Percentiles rank a stretch among this genome's conserved stretches.
These are phyloP conservation scores for Fomitopsis palustris DNA, from an alignment of 1,284 basidiomycete species.

Conservation along the genomic window DNA sequence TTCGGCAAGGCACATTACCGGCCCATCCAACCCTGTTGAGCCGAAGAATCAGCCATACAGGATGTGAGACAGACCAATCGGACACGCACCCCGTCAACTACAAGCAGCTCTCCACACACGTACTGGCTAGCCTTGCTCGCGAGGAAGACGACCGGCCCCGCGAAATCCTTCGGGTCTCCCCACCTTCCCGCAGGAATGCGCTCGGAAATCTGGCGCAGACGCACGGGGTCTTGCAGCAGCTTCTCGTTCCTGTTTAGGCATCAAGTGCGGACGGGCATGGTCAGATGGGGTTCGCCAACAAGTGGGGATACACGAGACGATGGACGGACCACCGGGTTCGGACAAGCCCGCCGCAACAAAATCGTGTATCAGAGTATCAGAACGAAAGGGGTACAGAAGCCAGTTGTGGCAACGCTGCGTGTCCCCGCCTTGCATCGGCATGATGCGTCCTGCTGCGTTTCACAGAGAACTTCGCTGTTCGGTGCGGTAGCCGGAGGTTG, in stretches of 20 bases:
- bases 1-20: constrained; percentile 31
- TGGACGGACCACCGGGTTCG: background rate
- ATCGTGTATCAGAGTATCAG: background rate
- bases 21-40: constrained; percentile 62
- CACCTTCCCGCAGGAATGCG: constrained; percentile 91
- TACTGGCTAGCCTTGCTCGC: constrained; percentile 86
- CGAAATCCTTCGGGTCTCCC: constrained; percentile 88
- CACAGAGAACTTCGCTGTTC: background rate
- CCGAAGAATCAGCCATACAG: background rate
- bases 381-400: background rate
- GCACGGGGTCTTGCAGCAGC: constrained; percentile 69
- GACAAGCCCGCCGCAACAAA: background rate
- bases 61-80: background rate
- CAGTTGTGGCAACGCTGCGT: background rate
- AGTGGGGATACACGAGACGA: background rate
- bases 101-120: constrained; percentile 82
- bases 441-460: no score
- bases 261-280: background rate
- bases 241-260: constrained; percentile 63
- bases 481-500: background rate
- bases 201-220: constrained; percentile 86
- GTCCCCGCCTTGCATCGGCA: background rate
- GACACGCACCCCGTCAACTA: constrained; percentile 67
- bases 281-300: background rate
- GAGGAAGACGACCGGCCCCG: constrained; percentile 88